These are phyloP conservation scores for Naganishia kalamii DNA, from an alignment of 768 basidiomycete species.

Conservation along the genomic window DNA sequence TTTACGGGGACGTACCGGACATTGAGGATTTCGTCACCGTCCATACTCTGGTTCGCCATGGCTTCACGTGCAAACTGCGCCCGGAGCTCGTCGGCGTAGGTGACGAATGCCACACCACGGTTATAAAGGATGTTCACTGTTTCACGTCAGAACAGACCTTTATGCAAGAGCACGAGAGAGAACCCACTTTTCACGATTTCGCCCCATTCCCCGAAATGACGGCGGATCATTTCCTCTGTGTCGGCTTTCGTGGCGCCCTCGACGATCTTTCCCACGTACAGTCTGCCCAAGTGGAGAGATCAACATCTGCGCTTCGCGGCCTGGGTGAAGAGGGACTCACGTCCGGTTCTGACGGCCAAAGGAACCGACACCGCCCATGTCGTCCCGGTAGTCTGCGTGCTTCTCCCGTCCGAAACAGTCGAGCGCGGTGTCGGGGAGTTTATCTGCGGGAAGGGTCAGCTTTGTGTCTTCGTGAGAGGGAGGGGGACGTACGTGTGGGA, in stretches of 20 bases:
- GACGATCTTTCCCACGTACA: constrained; percentile 90
- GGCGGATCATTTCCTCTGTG: constrained; percentile 79
- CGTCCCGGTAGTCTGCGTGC: constrained; percentile 93
- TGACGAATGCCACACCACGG: constrained; percentile 94
- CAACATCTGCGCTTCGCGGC: not conserved
- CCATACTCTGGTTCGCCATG: constrained; percentile 96
- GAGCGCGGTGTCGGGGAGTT: constrained; percentile 81
- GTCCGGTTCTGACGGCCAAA: constrained; percentile 92
- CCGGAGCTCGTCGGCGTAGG: constrained; percentile 74
- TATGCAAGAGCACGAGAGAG: too few relatives aligned
- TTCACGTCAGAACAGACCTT: not conserved
- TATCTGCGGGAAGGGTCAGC: constrained; percentile 18
- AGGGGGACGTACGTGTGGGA: constrained; percentile 47
- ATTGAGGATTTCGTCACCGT: constrained; percentile 95
- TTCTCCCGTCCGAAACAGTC: constrained; percentile 97
- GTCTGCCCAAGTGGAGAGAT: constrained; percentile 18
- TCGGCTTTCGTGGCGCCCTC: constrained; percentile 62
- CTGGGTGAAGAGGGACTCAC: constrained; percentile 14
- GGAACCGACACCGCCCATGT: constrained; percentile 98
- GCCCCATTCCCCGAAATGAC: constrained; percentile 96
- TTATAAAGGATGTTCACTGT: constrained; percentile 84
- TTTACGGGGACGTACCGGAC: constrained; percentile 55
- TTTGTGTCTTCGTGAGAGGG: constrained; percentile 17
- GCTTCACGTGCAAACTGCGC: constrained; percentile 97
- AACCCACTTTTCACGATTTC: constrained; percentile 80